phyloP scores from a whole-genome alignment of 495 filamentous ascomycete species.

The Aspergillus biplanus region DNA sequence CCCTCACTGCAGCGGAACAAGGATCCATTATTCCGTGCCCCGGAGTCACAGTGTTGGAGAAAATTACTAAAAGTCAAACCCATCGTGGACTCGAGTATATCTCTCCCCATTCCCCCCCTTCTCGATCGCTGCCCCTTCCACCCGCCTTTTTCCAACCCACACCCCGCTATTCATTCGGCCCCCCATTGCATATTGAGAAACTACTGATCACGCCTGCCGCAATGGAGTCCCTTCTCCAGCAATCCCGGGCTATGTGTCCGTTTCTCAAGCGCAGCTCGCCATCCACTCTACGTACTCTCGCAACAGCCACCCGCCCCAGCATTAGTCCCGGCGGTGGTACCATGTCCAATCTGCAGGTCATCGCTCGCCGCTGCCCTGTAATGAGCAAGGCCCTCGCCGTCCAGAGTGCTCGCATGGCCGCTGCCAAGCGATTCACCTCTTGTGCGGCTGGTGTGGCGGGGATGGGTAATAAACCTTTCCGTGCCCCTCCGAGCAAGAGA shows the following conservation, averaged over 20 bases:
- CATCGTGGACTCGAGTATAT: constrained; percentile 12
- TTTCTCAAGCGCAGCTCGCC: constrained; percentile 95
- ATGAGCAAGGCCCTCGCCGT: constrained; percentile 97
- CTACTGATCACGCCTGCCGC: constrained; percentile 20
- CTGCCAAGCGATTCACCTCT: constrained; percentile 51
- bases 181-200: constrained; percentile 11
- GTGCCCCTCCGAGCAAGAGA: constrained; percentile 56
- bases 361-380: constrained; percentile 93
- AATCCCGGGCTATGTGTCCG: constrained; percentile 93
- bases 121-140: constrained; percentile 13
- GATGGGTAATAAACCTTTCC: constrained; percentile 43
- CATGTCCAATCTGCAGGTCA: constrained; percentile 95
- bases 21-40: neutral
- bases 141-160: constrained; percentile 7
- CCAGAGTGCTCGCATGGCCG: constrained; percentile 68
- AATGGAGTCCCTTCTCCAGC: constrained; percentile 94
- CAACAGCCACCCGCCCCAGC: constrained; percentile 72
- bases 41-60: constrained; percentile 3
- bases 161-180: neutral
- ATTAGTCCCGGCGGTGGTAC: constrained; percentile 80
- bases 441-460: constrained; percentile 39
- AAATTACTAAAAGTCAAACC: constrained; percentile 12
- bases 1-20: neutral
- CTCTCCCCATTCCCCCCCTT: constrained; percentile 10
- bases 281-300: constrained; percentile 83